phyloP scores from a whole-genome alignment of 805 yeast species.

The Ogataea neopini region DNA sequence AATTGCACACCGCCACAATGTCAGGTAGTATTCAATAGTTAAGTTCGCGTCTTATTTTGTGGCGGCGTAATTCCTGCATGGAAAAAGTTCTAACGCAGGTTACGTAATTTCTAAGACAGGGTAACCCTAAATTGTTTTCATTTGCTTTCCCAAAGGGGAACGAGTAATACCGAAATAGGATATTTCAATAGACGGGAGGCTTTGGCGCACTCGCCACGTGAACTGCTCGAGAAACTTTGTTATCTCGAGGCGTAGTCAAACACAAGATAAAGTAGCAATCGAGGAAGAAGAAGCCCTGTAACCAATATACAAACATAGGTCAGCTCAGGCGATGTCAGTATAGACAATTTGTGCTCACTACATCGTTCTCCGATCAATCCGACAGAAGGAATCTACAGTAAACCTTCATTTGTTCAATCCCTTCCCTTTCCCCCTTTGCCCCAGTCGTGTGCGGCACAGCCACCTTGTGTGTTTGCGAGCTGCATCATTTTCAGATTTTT shows the following conservation, averaged over 20 bases:
- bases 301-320: background rate
- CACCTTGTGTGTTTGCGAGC: conserved; percentile 1
- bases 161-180: conserved; percentile 4
- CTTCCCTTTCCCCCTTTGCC: background rate
- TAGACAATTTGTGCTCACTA: too few species aligned
- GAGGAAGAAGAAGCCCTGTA: background rate
- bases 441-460: conserved; percentile 9
- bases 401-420: background rate
- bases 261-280: conserved; percentile 1
- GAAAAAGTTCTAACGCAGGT: background rate
- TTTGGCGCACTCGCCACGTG: conserved; percentile 6
- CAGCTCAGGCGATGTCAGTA: too few species aligned
- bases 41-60: background rate
- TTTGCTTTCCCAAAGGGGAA: conserved; percentile 6
- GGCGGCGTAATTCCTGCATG: background rate
- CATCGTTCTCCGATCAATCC: background rate
- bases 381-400: background rate
- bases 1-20: conserved; percentile 3
- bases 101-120: background rate
- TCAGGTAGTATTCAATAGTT: background rate
- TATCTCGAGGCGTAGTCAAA: conserved; percentile 4
- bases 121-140: conserved; percentile 2
- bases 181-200: background rate
- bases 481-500: conserved; percentile 4
- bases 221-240: background rate